These are phyloP conservation scores for Eutrema yunnanense DNA, from an alignment of 345 rosid species.

Conservation along the genomic window DNA sequence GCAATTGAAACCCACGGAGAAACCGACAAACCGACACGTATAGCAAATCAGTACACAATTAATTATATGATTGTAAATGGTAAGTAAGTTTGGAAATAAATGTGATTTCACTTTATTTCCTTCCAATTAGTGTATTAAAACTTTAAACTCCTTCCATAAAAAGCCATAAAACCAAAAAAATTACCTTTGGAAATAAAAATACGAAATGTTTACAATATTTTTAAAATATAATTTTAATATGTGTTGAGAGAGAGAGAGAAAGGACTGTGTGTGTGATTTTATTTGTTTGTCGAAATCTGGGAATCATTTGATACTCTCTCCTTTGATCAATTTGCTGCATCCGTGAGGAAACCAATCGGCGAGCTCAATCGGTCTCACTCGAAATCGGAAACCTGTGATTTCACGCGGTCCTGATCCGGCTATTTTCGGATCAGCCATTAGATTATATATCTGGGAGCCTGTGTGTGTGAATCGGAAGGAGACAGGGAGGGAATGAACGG, in stretches of 20 bases:
- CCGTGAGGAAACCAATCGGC: background rate
- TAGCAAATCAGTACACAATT: too few species aligned
- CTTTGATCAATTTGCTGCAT: background rate
- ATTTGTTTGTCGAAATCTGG: slow-evolving; percentile 32
- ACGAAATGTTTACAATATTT: background rate
- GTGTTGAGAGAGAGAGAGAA: background rate
- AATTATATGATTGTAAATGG: too few species aligned
- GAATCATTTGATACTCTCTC: slow-evolving; percentile 6
- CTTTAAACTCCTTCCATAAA: background rate
- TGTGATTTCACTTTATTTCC: background rate
- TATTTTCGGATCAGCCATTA: slow-evolving; percentile 15
- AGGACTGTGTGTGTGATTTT: slow-evolving; percentile 15
- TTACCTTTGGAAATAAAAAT: background rate
- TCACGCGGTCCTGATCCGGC: slow-evolving; percentile 3
- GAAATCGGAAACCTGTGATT: background rate
- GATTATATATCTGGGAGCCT: background rate
- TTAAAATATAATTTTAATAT: background rate
- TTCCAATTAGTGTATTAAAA: background rate
- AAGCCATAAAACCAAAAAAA: background rate
- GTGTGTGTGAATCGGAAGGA: background rate
- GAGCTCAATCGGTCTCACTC: background rate
- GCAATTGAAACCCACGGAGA: too few species aligned
- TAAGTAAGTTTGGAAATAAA: background rate
- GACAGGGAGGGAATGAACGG: slow-evolving; percentile 26
- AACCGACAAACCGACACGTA: too few species aligned